Evolutionary conservation across 306 rosid species (phyloP).

Genomic region (Castanospermum australe): DNA sequence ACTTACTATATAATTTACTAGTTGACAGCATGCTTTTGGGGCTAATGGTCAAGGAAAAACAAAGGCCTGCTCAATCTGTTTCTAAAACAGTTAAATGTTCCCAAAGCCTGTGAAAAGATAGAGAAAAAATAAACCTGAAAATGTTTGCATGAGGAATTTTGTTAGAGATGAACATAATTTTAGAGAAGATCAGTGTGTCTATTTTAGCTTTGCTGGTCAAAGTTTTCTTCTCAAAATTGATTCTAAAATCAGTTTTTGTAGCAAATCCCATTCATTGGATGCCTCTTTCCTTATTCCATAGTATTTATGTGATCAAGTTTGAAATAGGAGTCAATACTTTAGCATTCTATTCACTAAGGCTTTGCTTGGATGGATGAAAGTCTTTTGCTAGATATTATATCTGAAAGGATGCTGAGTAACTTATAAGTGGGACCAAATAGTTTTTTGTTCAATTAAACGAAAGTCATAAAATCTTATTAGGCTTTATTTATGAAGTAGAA

Average conservation of each 20-base stretch:
- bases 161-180: background rate
- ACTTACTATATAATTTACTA: background rate
- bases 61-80: conserved; percentile 11
- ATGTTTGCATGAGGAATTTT: background rate
- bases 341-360: background rate
- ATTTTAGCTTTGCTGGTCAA: background rate
- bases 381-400: background rate
- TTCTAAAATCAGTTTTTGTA: background rate
- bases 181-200: background rate
- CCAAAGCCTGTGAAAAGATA: background rate
- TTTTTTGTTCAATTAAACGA: background rate
- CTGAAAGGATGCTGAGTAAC: background rate
- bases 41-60: background rate
- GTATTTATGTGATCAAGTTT: background rate
- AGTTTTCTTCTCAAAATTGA: background rate
- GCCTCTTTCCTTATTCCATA: background rate
- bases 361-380: background rate
- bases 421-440: background rate
- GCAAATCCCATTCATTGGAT: background rate
- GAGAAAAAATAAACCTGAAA: background rate
- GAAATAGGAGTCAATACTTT: background rate
- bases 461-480: background rate
- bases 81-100: background rate
- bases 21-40: background rate
- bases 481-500: background rate